A percentile compares a stretch with the other conserved stretches of the same genome.
Conservation (phyloP, 2,329 filamentous ascomycete genomes). For the Colletotrichum sp. region DNA sequence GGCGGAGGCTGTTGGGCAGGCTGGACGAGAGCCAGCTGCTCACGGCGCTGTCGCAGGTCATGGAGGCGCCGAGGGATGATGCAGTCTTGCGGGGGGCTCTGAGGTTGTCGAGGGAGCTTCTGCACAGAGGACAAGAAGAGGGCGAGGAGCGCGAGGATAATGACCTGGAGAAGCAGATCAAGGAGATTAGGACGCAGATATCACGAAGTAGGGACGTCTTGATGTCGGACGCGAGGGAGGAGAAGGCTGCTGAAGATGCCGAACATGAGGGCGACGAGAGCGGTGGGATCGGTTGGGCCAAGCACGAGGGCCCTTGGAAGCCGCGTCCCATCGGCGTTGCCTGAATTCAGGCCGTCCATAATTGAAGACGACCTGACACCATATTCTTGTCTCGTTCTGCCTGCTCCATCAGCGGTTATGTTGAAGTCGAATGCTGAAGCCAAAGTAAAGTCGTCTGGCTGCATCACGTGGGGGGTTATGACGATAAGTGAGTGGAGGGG, state of each 20-base stretch:
- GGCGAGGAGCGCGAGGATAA: background rate
- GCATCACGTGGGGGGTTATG: conserved; percentile 10
- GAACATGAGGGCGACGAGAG: conserved; percentile 11
- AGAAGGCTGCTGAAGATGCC: background rate
- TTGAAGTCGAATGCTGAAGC: background rate
- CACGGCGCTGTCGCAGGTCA: conserved; percentile 42
- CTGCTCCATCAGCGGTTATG: background rate
- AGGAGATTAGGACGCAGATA: conserved; percentile 24
- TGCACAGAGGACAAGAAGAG: conserved; percentile 29
- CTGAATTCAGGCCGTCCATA: conserved; percentile 29
- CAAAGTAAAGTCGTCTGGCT: background rate
- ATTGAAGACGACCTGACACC: background rate
- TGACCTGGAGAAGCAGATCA: conserved; percentile 26
- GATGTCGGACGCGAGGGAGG: conserved; percentile 5
- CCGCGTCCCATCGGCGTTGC: conserved; percentile 64
- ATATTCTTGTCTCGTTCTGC: background rate
- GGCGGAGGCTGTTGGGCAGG: conserved; percentile 35
- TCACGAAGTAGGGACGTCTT: conserved; percentile 13
- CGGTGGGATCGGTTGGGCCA: conserved; percentile 48
- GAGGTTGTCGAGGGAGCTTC: conserved; percentile 47
- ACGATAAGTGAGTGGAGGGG: background rate
- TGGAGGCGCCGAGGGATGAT: conserved; percentile 45
- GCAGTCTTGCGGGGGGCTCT: conserved; percentile 48
- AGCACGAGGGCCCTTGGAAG: conserved; percentile 58
- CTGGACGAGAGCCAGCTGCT: conserved; percentile 44